Base-by-base conservation (phyloP, 306 rosid genomes). In the Castanospermum australe region DNA sequence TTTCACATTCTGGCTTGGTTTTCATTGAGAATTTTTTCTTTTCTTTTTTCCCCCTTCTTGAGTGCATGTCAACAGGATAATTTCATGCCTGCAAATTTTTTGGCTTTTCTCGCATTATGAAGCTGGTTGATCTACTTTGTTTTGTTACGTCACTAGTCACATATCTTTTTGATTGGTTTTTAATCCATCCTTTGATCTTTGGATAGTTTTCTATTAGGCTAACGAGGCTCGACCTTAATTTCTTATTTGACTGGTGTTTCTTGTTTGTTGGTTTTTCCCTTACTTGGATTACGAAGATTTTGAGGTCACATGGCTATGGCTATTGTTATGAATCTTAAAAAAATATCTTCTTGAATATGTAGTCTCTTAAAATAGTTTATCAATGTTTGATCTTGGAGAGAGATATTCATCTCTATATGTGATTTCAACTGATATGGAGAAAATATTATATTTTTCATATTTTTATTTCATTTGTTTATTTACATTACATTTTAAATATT, bases 1-100 rank as follows among this genome's bases (percentile, higher is more conserved):
- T 68, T 67, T 81, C 57, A 18, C 18, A 45, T 56, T 73, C 70
- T n/a, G 6, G 13, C 17, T 59, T 47, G 77, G 44, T 60, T 79
- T 8, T 22, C 42, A 28, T 15, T 51, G 38, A 54, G 32, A 30
- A 20, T 18, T 21, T 73, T 42, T 62, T 18, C 5, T 55, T 42
- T 32, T 35, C 22, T 2, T 28, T 8, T 5, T 44, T 30, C 33
- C 8, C 5, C 20, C 22, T 44, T 35, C 64, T 22, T 30, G 74
- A 20, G 15, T 21, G 45, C n/a, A 10, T 59, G 8, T 18, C 17
- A 8, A 12, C 4, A 24, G 4, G 60, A 13, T 61, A 20, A 63
- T 13, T 57, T 22, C 6, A 54, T 24, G 14, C 61, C 21, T 8
- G 0, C 6, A 59, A 1, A 28, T 2, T 30, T 63, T 62, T 48